Evolutionary conservation across 768 basidiomycete genomes (phyloP).

Genomic region (Russula olivacea): DNA sequence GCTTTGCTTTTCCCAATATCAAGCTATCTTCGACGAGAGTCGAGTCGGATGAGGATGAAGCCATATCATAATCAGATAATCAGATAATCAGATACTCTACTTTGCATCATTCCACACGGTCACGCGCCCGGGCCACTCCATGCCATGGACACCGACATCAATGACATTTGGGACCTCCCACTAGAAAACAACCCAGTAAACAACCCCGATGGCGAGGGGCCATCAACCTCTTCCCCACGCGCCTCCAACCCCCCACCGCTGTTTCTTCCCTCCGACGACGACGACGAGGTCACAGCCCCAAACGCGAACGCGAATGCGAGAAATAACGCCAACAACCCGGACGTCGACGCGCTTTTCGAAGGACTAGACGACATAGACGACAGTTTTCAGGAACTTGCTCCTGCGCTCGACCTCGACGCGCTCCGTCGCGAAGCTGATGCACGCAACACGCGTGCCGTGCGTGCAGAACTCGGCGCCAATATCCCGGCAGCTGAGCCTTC

Average conservation of each 20-base stretch:
- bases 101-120: background rate
- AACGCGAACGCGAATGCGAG: background rate
- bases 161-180: conserved; percentile 51
- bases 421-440: conserved; percentile 52
- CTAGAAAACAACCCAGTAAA: conserved; percentile 32
- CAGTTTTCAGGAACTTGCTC: conserved; percentile 36
- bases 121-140: conserved; percentile 4
- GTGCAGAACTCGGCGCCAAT: conserved; percentile 46
- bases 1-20: conserved; percentile 47
- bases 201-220: conserved; percentile 26
- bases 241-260: conserved; percentile 38
- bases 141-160: conserved; percentile 35
- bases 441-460: conserved; percentile 37
- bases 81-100: background rate
- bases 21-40: no score
- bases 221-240: background rate
- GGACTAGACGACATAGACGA: conserved; percentile 43
- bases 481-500: conserved; percentile 39
- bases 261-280: conserved; percentile 53
- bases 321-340: conserved; percentile 18
- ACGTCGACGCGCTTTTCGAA: conserved; percentile 42
- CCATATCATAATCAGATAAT: background rate
- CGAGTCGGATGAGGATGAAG: no score
- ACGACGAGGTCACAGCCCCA: conserved; percentile 22
- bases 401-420: conserved; percentile 47